Evolutionary conservation across 805 yeast genomes (phyloP), one percentile per base, ranked within the genome.

Genomic region (Teunomyces panamensis): DNA sequence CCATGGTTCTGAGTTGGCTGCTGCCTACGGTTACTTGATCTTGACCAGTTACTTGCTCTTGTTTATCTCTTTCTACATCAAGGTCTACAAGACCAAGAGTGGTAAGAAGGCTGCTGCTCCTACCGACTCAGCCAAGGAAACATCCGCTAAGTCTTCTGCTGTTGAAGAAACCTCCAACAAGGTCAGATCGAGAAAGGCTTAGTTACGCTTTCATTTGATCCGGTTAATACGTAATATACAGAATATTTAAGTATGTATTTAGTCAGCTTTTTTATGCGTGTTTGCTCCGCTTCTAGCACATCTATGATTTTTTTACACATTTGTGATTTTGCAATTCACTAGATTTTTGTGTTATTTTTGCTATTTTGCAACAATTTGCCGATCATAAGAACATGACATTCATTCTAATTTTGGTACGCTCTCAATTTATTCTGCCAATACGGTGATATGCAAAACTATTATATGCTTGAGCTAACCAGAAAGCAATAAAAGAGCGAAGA

Each of bases 1-100:
- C 72, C 80, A 87, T 62, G 99, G 99, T 55, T 85, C 90, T 49
- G 95, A 88, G 72, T 80, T 81, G 58, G 98, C 99, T 53, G 99
- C 98, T 46, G 83, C 85, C 45, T 87, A 83, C 63, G 99, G 99
- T 43, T 89, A 89, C 70, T 75, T 84, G 67, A 87, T 92, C 62
- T 78, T 92, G 69, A 84, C 96, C 49, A 84, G 94, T 46, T 92
- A 92, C 75, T 77, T 92, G 74, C 79, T 92, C 58, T 77, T 92
- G 62, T 92, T 92, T 78, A 89, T 92, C 65, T 85, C 90, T 45
- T 92, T 92, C 80, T 92, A 92, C 83, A 84, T 90, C 67, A 83
- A 82, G 63, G 88, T 88, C 46, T 92, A 92, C 80, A 82, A 79
- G 68, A 78, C 73, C 59, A 66, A 70, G 45, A 51, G 52, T 34